Percentiles rank a stretch among this genome's conserved stretches.
Evolutionary conservation across 108 stramenopile species (phyloP).

Genomic region (Epithemia pelagica): DNA sequence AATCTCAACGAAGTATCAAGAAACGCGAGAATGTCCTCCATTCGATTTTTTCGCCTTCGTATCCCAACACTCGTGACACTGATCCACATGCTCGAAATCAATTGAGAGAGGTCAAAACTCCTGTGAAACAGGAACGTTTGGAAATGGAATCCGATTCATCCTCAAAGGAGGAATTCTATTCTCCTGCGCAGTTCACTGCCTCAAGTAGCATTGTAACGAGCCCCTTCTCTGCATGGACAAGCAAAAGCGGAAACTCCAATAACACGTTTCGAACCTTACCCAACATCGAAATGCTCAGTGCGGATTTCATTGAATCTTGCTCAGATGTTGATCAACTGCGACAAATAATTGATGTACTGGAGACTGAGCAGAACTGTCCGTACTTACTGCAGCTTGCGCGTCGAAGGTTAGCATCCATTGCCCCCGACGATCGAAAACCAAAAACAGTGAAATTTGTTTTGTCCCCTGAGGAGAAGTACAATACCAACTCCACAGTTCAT

Average conservation of each 20-base stretch:
- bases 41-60: slow-evolving; percentile 4
- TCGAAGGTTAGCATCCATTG: no score
- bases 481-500: background rate
- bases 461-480: background rate
- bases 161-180: background rate
- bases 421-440: background rate
- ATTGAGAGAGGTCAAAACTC: no score
- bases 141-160: background rate
- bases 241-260: background rate
- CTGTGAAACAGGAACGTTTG: no score
- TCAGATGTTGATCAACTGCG: background rate
- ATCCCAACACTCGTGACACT: no score
- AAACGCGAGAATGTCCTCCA: slow-evolving; percentile 1
- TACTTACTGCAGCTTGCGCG: background rate
- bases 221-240: background rate
- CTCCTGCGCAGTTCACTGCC: slow-evolving; percentile 1
- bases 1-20: background rate
- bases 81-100: no score
- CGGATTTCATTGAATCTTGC: background rate
- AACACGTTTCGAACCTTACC: background rate
- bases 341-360: slow-evolving; percentile 1
- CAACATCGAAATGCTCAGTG: slow-evolving; percentile 4
- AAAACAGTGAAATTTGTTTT: background rate
- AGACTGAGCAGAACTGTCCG: slow-evolving; percentile 1
- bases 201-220: background rate